Evolutionary conservation across 495 filamentous ascomycete genomes (phyloP), one percentile per base, ranked within the genome.

Genomic region (Bathelium albidoporum): DNA sequence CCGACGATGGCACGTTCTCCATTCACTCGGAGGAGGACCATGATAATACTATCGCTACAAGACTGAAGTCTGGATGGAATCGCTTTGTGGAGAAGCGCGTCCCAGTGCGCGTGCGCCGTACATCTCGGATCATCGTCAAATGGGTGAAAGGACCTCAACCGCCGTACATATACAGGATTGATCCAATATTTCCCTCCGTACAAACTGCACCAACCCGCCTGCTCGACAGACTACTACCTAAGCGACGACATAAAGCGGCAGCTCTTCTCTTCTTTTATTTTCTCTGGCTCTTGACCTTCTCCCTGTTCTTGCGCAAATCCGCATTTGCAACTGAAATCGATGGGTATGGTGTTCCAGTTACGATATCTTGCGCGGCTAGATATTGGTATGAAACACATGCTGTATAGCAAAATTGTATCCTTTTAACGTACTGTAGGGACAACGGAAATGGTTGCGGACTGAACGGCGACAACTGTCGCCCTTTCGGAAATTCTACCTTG

Each of bases 311-410:
- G 45, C 70, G 74, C 53, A 69, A 70, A 60, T 76, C 73, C 60
- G 69, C 71, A 2, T 76, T 75, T 65, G 65, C 75, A 1, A 66
- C 65, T 9, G 70, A 72, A 39, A 71, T 78, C 12, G 67, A 67
- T 0, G 74, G 73, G 16, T 67, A 76, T 62, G 74, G 73, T 2
- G 63, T 65, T 2, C 75, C 75, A 2, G 74, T 79, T 22, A 76
- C 77, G 60, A 70, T 85, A 29, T 75, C 76, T 24, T 85, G 82
- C 72, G 73, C 73, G 55, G 72, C 75, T 53, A 74, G 78, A 58
- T 77, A 82, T 65, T 85, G 83, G 83, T 81, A 76, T 62, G 75
- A 59, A 20, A 10, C 32, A 16, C 52, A 72, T 32, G n/a, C 26
- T 39, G 16, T 20, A 34, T 67, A 62, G 44, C n/a, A 41, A 28